A percentile compares a stretch with the other conserved stretches of the same genome.
Conservation (phyloP, 441 rosid genomes). For the Gossypium schwendimanii region DNA sequence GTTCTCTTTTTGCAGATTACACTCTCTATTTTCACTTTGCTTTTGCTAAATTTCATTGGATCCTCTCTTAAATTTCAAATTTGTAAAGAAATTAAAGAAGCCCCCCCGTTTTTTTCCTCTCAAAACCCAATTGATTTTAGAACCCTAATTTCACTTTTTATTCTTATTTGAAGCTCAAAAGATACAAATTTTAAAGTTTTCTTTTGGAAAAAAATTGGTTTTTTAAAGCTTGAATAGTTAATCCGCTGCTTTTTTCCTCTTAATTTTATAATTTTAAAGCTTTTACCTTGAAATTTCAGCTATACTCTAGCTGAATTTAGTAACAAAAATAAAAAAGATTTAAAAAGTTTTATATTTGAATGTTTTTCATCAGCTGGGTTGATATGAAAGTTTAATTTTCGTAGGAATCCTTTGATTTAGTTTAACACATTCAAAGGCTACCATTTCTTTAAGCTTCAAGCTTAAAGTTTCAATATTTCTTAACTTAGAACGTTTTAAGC, state of each 20-base stretch:
- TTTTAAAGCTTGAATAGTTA: background rate
- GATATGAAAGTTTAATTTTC: background rate
- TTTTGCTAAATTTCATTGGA: background rate
- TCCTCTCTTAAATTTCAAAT: background rate
- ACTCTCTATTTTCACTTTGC: background rate
- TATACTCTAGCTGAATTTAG: background rate
- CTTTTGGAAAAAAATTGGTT: background rate
- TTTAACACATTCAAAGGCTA: no score
- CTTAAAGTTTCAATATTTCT: background rate
- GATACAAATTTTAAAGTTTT: background rate
- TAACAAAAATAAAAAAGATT: background rate
- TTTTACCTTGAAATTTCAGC: background rate
- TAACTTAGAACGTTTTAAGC: background rate
- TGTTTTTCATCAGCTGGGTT: background rate
- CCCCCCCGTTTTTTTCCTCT: background rate
- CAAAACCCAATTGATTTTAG: background rate
- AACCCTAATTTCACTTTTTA: background rate
- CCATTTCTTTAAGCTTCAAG: background rate
- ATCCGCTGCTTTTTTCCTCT: background rate
- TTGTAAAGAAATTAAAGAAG: background rate
- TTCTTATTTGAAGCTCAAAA: background rate
- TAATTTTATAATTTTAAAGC: background rate
- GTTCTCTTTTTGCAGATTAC: background rate
- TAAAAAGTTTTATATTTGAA: background rate
- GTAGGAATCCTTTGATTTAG: background rate